Percentiles rank a stretch among this genome's conserved stretches.
Evolutionary conservation across 2,329 filamentous ascomycete species (phyloP).

Genomic region (Paraconiothyrium brasiliense): DNA sequence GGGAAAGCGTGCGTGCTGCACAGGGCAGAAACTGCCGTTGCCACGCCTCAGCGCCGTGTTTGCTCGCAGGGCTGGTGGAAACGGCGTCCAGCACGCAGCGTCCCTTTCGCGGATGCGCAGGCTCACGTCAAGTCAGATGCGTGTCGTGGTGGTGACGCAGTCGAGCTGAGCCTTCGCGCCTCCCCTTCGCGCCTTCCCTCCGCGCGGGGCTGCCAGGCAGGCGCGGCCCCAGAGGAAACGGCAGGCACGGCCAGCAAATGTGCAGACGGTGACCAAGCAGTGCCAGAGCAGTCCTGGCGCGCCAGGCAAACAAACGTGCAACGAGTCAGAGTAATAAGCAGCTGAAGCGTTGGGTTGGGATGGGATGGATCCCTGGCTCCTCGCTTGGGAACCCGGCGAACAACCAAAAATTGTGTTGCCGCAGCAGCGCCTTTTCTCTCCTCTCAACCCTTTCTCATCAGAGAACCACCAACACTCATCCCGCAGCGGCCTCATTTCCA

Average conservation of each 20-base stretch:
- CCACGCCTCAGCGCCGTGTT: conserved; percentile 21
- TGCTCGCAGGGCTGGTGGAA: conserved; percentile 16
- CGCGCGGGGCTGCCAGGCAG: neutral
- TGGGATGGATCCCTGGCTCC: conserved; percentile 9
- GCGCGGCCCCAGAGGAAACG: neutral
- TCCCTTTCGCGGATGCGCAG: conserved; percentile 1
- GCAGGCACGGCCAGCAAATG: neutral
- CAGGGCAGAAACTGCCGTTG: conserved; percentile 19
- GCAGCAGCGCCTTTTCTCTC: conserved; percentile 18
- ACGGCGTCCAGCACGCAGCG: neutral
- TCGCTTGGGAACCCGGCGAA: conserved; percentile 13
- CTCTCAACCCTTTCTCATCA: conserved; percentile 43
- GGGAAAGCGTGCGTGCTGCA: conserved; percentile 18
- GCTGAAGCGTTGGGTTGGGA: conserved; percentile 8
- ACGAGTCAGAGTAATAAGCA: conserved; percentile 8
- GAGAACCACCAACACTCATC: conserved; percentile 42
- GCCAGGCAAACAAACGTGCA: conserved; percentile 10
- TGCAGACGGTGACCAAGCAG: neutral
- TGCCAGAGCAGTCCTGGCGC: neutral
- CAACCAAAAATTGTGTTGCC: conserved; percentile 20
- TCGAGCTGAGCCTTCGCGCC: conserved; percentile 1
- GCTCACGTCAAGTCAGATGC: conserved; percentile 4
- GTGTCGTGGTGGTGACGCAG: conserved; percentile 10
- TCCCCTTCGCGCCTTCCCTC: neutral
- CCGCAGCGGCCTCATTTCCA: conserved; percentile 46